Conservation (phyloP, 805 yeast genomes). For the Yamadazyma sp. region DNA sequence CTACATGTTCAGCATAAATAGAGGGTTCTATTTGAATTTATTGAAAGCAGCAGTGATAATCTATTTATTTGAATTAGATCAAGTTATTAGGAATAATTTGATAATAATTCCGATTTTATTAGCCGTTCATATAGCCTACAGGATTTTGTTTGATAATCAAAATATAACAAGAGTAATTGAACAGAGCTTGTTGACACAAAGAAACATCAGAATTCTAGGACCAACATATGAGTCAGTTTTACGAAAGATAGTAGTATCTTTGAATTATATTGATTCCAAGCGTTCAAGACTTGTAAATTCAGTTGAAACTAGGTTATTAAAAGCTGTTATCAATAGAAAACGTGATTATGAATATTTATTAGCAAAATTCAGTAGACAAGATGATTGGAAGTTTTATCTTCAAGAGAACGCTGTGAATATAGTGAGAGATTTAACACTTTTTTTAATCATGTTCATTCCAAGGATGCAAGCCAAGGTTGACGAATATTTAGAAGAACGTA, state of each 20-base stretch:
- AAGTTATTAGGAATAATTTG: conserved; percentile 1
- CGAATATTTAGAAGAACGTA: conserved; percentile 16
- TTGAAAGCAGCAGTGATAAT: conserved; percentile 8
- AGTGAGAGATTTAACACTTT: conserved; percentile 19
- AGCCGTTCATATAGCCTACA: conserved; percentile 3
- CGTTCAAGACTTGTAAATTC: not conserved
- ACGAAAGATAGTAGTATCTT: not conserved
- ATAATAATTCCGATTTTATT: not conserved
- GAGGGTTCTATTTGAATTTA: conserved; percentile 1
- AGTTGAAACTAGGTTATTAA: conserved; percentile 1
- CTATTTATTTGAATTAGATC: conserved; percentile 10
- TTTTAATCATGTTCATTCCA: conserved; percentile 14
- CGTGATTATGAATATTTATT: conserved; percentile 21
- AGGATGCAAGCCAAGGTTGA: conserved; percentile 12
- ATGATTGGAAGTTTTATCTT: not conserved
- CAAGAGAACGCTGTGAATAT: conserved; percentile 11
- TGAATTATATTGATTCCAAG: not conserved
- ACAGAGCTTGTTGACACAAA: conserved; percentile 5
- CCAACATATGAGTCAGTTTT: conserved; percentile 1
- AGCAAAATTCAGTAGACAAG: not conserved
- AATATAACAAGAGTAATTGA: conserved; percentile 12
- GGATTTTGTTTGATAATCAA: conserved; percentile 12
- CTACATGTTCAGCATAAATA: too few species aligned
- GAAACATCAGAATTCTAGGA: conserved; percentile 1
- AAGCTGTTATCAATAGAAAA: conserved; percentile 16